Percentiles rank a stretch among this genome's conserved stretches.
phyloP scores from a whole-genome alignment of 331 rosid genomes.

The Telfairia occidentalis region DNA sequence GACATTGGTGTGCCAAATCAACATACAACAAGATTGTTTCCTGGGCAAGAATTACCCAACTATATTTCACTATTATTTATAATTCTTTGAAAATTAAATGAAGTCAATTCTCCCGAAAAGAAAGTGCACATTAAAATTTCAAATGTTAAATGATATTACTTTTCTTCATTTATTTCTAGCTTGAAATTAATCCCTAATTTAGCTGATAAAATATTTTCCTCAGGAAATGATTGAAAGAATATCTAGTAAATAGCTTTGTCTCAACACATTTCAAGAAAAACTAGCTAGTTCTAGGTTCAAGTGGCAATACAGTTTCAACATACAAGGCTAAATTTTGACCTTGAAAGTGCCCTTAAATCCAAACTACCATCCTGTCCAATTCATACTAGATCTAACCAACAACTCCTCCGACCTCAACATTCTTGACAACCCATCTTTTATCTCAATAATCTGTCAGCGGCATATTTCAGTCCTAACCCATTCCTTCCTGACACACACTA shows the following conservation, averaged over 20 bases:
- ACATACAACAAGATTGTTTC: background rate
- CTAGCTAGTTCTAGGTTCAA: too few relatives aligned
- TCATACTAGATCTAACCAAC: background rate
- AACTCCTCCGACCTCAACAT: background rate
- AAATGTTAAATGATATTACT: too few relatives aligned
- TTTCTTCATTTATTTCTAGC: background rate
- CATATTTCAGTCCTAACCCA: background rate
- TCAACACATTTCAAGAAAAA: too few relatives aligned
- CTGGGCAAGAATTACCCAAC: too few relatives aligned
- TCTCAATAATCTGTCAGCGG: background rate
- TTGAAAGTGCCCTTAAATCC: background rate
- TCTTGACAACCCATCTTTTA: background rate
- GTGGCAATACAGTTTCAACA: background rate
- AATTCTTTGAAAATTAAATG: too few relatives aligned
- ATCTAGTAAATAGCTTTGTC: too few relatives aligned
- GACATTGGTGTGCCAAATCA: background rate
- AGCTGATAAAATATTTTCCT: too few relatives aligned
- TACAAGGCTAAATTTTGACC: background rate
- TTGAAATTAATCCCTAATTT: background rate
- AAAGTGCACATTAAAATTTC: too few relatives aligned
- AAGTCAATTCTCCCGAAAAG: too few relatives aligned
- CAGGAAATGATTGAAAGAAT: too few relatives aligned
- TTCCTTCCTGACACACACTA: background rate
- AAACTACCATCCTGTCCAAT: too few relatives aligned
- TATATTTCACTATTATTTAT: too few relatives aligned